phyloP scores from a whole-genome alignment of 2,329 filamentous ascomycete species.

The Magnaporthiopsis poae region DNA sequence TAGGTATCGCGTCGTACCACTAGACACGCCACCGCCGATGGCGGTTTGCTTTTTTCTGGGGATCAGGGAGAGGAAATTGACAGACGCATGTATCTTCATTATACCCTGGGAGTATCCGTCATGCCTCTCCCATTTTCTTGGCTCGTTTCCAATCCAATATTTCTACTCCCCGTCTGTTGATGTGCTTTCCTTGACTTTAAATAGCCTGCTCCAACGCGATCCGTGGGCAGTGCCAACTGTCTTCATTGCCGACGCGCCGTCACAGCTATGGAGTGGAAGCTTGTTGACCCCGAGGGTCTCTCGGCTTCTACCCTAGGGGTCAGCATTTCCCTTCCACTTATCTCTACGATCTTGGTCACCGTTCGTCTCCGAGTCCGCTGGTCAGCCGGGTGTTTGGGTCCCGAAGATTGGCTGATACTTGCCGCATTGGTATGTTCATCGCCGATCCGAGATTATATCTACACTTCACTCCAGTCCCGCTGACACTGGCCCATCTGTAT shows the following conservation, averaged over 20 bases:
- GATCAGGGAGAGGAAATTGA: neutral
- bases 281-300: neutral
- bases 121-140: neutral
- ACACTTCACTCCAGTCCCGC: neutral
- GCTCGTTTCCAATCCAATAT: neutral
- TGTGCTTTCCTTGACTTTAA: no score
- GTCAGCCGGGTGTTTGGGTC: neutral
- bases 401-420: slow-evolving; percentile 1
- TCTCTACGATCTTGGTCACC: neutral
- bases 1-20: neutral
- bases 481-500: neutral
- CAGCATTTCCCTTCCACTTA: neutral
- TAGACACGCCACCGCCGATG: neutral
- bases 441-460: no score
- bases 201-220: neutral
- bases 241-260: no score
- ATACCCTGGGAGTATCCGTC: neutral
- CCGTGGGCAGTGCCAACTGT: neutral
- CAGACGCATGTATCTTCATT: neutral
- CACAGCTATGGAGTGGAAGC: neutral
- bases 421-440: neutral
- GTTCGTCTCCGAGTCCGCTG: neutral
- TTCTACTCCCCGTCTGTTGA: neutral
- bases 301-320: neutral
- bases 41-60: neutral